A percentile compares a stretch with the other conserved stretches of the same genome.
Conservation (phyloP, 805 yeast species). For the Starmerella bombicola region DNA sequence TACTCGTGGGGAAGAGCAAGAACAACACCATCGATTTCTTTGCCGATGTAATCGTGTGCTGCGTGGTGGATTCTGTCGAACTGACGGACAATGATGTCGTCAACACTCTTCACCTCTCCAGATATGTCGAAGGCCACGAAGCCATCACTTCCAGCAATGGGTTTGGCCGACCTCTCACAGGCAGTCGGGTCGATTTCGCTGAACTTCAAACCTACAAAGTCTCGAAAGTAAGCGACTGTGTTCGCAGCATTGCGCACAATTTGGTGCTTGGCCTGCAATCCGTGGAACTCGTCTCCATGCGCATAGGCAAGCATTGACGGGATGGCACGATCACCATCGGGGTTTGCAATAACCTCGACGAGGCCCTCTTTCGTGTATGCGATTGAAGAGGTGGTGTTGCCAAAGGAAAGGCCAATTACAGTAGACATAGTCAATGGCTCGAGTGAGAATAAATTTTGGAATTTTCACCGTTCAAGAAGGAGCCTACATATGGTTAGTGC, state of each 20-base stretch:
- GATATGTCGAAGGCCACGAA: slow-evolving; percentile 48
- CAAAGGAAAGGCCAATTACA: slow-evolving; percentile 90
- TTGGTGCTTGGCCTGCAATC: slow-evolving; percentile 90
- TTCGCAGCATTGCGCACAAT: slow-evolving; percentile 76
- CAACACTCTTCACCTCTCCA: slow-evolving; percentile 43
- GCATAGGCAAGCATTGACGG: slow-evolving; percentile 87
- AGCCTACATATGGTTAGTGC: too few species aligned
- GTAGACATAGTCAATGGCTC: slow-evolving; percentile 31
- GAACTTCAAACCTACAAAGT: slow-evolving; percentile 68
- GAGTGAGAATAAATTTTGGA: too few species aligned
- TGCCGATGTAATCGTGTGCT: slow-evolving; percentile 87
- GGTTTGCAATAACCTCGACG: slow-evolving; percentile 96
- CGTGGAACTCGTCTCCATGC: slow-evolving; percentile 93
- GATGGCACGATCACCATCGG: slow-evolving; percentile 95
- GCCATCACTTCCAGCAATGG: slow-evolving; percentile 46
- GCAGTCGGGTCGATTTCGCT: slow-evolving; percentile 55
- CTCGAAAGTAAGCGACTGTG: slow-evolving; percentile 87
- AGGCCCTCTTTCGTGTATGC: slow-evolving; percentile 75
- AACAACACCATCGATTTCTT: slow-evolving; percentile 66
- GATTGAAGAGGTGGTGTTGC: slow-evolving; percentile 90
- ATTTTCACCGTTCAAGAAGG: too few species aligned
- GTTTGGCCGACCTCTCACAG: slow-evolving; percentile 54
- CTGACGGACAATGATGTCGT: slow-evolving; percentile 74
- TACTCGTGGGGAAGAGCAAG: slow-evolving; percentile 85
- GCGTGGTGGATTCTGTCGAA: slow-evolving; percentile 68